Base-by-base conservation (phyloP, 2,329 filamentous ascomycete species). In the Beauveria bassiana region DNA sequence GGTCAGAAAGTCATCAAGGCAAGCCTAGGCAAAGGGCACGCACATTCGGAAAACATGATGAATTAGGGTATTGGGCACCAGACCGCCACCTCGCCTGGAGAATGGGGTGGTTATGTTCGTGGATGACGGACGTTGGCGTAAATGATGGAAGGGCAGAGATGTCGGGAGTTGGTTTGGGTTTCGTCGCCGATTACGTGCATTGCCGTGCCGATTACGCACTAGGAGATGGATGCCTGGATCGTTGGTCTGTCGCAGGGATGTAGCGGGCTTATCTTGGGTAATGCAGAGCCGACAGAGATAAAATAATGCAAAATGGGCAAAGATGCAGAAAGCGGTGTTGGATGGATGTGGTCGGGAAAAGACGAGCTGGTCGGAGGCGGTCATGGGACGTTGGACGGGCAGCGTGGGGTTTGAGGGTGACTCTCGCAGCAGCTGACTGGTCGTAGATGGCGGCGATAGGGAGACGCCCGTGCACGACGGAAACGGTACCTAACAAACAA, bases 1-100 rank as follows among this genome's bases (percentile, higher is more conserved):
- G 9, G 64, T 72, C 59, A 70, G 68, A 56, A 16, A 28, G 40
- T 28, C n/a, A 18, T 55, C 28, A 46, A 57, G 26, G 22, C 18
- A 56, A 40, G 24, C 53, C 24, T 18, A 40, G 42, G 26, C 60
- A 26, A 16, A 22, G 58, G 61, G 26, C 12, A 80, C 90, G 78
- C 82, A 96, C 91, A 96, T 86, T 96, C 91, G 62, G 91, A 96
- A 78, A 78, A 78, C 75, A 78, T 78, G 38, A 45, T 53, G 57
- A 16, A 9, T 38, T 34, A 20, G 40, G 18, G 47, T 51, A 34
- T 56, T 14, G n/a, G 20, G 47, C 28, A 51, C 57, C 57, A 40
- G 31, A 47, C 50, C 58, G 49, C 49, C 58, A 47, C 58, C 58
- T 60, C 58, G 42, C 58, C 26, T 12, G 26, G 58, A 60, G 49